A percentile compares a stretch with the other conserved stretches of the same genome.
phyloP scores from a whole-genome alignment of 192 early-diverging fungal genomes.

The Coemansia sp. region DNA sequence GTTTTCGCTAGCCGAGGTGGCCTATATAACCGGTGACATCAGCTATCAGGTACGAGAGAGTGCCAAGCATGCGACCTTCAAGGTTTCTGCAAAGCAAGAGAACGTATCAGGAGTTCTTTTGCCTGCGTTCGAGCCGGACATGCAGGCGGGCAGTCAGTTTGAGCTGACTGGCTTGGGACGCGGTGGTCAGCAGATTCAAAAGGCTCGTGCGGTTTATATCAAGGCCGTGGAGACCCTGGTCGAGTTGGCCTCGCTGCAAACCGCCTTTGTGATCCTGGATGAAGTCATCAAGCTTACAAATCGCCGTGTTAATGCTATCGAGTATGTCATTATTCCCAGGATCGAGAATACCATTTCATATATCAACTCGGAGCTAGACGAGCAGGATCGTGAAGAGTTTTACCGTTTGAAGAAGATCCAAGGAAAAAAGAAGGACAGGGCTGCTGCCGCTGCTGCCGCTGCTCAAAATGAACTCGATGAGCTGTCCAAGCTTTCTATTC shows the following conservation, averaged over 20 bases:
- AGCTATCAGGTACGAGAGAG: conserved; percentile 96
- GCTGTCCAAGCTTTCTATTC: conserved; percentile 12
- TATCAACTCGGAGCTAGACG: conserved; percentile 95
- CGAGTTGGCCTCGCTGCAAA: conserved; percentile 97
- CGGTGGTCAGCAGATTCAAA: conserved; percentile 96
- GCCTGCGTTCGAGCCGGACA: conserved; percentile 78
- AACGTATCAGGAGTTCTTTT: conserved; percentile 98
- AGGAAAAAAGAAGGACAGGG: conserved; percentile 93
- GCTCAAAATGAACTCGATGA: conserved; percentile 40
- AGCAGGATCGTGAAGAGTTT: conserved; percentile 99
- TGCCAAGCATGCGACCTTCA: conserved; percentile 87
- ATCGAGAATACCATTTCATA: conserved; percentile 98
- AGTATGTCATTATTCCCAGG: conserved; percentile 97
- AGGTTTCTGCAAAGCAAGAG: conserved; percentile 89
- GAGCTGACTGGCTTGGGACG: conserved; percentile 98
- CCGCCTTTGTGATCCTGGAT: conserved; percentile 97
- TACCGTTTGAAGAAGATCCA: conserved; percentile 98
- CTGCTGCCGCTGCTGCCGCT: conserved; percentile 56
- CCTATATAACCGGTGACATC: conserved; percentile 96
- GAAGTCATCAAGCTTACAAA: conserved; percentile 99
- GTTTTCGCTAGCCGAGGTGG: conserved; percentile 97
- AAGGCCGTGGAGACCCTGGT: conserved; percentile 94
- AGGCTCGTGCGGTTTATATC: conserved; percentile 90
- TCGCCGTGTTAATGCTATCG: conserved; percentile 98
- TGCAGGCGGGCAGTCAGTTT: conserved; percentile 86